Percentiles rank a stretch among this genome's conserved stretches.
Evolutionary conservation across 306 rosid genomes (phyloP).

Genomic region (Citrullus colocynthis): DNA sequence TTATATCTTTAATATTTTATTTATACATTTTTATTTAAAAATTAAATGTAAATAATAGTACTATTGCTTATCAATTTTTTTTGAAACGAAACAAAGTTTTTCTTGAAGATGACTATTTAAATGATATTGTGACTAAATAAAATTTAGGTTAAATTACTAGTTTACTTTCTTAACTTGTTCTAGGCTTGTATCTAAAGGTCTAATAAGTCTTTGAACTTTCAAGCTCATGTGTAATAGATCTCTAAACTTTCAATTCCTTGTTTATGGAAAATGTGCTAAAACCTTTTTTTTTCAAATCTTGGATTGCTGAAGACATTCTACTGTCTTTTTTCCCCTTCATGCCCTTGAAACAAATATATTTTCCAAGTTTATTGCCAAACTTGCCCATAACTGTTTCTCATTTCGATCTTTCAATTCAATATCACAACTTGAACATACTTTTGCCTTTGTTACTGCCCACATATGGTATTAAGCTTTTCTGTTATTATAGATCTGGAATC

Average conservation of each 20-base stretch:
- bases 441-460: neutral
- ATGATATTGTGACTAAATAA: neutral
- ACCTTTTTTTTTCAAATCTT: neutral
- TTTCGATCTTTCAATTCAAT: neutral
- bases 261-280: neutral
- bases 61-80: too few relatives aligned
- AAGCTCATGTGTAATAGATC: too few relatives aligned
- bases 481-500: constrained; percentile 85
- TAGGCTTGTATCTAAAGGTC: neutral
- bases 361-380: neutral
- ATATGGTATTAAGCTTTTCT: constrained; percentile 17
- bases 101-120: too few relatives aligned
- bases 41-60: neutral
- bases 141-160: neutral
- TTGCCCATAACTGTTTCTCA: neutral
- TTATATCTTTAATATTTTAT: too few relatives aligned
- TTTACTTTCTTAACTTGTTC: neutral
- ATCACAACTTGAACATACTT: neutral
- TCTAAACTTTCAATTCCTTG: too few relatives aligned
- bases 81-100: too few relatives aligned
- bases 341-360: neutral
- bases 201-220: neutral
- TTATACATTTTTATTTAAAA: neutral
- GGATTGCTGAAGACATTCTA: neutral
- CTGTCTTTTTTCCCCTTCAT: neutral